These are phyloP conservation scores for Eutrema japonicum DNA, from an alignment of 345 rosid genomes.

Conservation along the genomic window DNA sequence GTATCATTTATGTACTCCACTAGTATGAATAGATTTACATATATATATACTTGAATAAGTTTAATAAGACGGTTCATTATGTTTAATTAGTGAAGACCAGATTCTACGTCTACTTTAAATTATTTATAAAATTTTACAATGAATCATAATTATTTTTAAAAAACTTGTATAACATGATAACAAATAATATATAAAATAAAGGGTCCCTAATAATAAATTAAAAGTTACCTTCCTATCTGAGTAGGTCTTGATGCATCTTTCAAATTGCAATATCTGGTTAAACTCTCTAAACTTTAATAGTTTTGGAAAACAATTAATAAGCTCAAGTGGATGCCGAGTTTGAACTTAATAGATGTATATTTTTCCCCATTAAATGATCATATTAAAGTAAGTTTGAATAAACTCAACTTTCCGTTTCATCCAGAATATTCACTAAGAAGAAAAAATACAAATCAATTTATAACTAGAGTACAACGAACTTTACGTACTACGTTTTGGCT, in stretches of 20 bases:
- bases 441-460: neutral
- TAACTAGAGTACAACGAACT: slow-evolving; percentile 3
- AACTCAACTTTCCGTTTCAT: neutral
- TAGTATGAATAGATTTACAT: neutral
- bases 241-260: slow-evolving; percentile 26
- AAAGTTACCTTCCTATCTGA: neutral
- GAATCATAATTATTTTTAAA: neutral
- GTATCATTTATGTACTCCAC: neutral
- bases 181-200: neutral
- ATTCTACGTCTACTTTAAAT: neutral
- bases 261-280: slow-evolving; percentile 22
- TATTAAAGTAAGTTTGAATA: slow-evolving; percentile 10
- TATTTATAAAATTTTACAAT: neutral
- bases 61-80: neutral
- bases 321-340: slow-evolving; percentile 12
- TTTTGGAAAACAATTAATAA: slow-evolving; percentile 7
- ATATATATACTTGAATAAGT: neutral
- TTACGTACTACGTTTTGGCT: neutral
- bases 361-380: neutral
- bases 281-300: neutral
- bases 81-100: neutral
- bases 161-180: neutral
- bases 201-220: neutral
- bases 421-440: neutral
- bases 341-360: neutral